phyloP scores from a whole-genome alignment of 208 protist genomes.

The Balamuthia mandrillaris region DNA sequence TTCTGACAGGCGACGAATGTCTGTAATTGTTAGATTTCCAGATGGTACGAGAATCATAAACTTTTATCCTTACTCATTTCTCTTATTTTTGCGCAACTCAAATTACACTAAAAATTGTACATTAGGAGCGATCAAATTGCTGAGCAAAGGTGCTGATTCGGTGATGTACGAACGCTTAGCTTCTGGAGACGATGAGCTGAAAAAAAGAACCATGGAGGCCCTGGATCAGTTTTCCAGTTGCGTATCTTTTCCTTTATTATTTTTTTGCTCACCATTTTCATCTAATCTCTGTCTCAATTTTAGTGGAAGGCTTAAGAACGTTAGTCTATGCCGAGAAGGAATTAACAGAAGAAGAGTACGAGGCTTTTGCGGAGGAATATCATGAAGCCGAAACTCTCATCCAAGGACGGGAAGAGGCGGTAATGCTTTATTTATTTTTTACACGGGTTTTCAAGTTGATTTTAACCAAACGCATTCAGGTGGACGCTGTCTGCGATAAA shows the following conservation, averaged over 20 bases:
- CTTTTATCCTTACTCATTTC: no score
- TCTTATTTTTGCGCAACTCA: no score
- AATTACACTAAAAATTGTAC: no score
- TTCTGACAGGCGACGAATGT: slow-evolving; percentile 50
- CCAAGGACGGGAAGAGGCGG: not conserved
- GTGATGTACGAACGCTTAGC: slow-evolving; percentile 39
- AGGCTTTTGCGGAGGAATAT: not conserved
- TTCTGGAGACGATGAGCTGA: not conserved
- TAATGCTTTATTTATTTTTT: not conserved
- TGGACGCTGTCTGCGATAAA: slow-evolving; percentile 72
- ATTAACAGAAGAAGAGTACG: not conserved
- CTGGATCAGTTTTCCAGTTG: slow-evolving; percentile 52
- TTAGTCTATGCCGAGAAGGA: not conserved
- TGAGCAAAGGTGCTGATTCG: slow-evolving; percentile 65
- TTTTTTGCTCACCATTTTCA: no score
- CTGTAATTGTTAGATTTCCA: slow-evolving; percentile 29
- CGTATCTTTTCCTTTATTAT: no score
- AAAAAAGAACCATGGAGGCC: slow-evolving; percentile 54
- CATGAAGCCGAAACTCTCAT: not conserved
- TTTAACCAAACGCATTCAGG: not conserved
- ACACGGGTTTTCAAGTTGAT: not conserved
- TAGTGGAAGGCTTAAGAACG: not conserved
- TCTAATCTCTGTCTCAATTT: no score
- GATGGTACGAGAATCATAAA: no score
- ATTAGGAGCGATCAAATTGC: slow-evolving; percentile 41